Evolutionary conservation across 2,329 filamentous ascomycete species (phyloP), one percentile per base, ranked within the genome.

Genomic region (Xylariales sp.): DNA sequence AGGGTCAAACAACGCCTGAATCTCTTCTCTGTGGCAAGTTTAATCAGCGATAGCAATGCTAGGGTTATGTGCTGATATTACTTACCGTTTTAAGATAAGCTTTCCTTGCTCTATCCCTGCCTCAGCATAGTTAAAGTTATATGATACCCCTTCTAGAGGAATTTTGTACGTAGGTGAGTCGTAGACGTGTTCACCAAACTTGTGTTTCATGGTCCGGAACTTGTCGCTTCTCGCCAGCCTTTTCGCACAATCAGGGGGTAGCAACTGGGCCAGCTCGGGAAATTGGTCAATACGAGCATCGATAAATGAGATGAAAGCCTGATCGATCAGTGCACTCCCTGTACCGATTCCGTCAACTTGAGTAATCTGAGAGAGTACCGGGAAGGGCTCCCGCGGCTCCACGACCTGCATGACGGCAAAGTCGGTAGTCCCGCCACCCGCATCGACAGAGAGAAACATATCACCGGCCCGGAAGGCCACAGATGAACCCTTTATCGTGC

Each of bases 341-440:
- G 71, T 66, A 0, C 67, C 66, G 5, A 69, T 56, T n/a, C 68
- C 68, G 13, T 61, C 61, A 7, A 72, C 67, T 25, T 58, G 52
- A 4, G 50, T 57, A 16, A 60, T 44, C 35, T 60, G 57, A 30
- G 56, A 49, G 14, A 61, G 44, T 0, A 42, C 25, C 11, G 47
- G 50, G 27, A 57, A 57, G 0, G 53, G 54, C 15, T 52, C 46
- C 19, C 45, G 43, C 6, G 48, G 45, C 23, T 55, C 34, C 46
- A 63, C 15, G n/a, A 66, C 58, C 15, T 66, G 56, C 58, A 69
- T 67, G 12, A 70, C 48, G 1, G 66, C 62, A 6, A 69, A 54
- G 41, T 71, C 67, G 1, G 67, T 70, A 0, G 67, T 72, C 2
- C 68, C 67, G 4, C 67, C 68, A 0, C 68, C 67, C 0, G 67